phyloP scores from a whole-genome alignment of 2,329 filamentous ascomycete species.

The Sphaerostilbella broomeana region DNA sequence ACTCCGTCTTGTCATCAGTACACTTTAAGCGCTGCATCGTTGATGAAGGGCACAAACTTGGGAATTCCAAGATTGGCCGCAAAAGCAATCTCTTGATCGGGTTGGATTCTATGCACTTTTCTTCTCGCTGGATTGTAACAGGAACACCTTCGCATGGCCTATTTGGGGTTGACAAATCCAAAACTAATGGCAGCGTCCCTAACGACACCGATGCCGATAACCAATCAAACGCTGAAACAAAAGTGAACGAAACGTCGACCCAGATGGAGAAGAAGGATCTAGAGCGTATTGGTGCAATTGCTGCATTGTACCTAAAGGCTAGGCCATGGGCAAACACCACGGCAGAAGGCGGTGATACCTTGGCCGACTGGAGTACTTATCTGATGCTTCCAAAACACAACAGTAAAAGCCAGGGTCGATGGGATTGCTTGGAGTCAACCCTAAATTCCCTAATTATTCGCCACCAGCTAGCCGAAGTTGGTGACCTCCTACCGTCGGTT shows the following conservation, averaged over 20 bases:
- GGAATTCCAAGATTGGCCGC: conserved; percentile 50
- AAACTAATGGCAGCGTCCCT: background rate
- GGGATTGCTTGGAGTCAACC: conserved; percentile 58
- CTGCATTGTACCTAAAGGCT: conserved; percentile 65
- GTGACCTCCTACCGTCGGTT: conserved; percentile 61
- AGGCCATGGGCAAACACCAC: conserved; percentile 68
- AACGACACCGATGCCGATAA: conserved; percentile 18
- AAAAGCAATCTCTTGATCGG: conserved; percentile 50
- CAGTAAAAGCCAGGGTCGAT: conserved; percentile 47
- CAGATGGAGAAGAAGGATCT: conserved; percentile 57
- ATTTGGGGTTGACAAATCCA: conserved; percentile 52
- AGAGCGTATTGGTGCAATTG: conserved; percentile 57
- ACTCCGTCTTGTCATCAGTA: conserved; percentile 60
- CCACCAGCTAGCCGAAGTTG: conserved; percentile 68
- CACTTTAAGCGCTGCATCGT: conserved; percentile 87
- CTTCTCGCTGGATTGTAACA: conserved; percentile 81
- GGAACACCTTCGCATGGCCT: conserved; percentile 83
- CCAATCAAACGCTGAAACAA: too few species aligned
- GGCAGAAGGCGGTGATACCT: conserved; percentile 45
- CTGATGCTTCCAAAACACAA: conserved; percentile 54
- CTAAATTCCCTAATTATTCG: conserved; percentile 78
- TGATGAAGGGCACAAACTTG: conserved; percentile 85
- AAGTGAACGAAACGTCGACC: conserved; percentile 31
- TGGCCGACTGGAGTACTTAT: conserved; percentile 66
- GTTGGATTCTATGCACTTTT: conserved; percentile 51